Evolutionary conservation across 2,329 filamentous ascomycete species (phyloP), one percentile per base, ranked within the genome.

Genomic region (Sporothrix pallida): DNA sequence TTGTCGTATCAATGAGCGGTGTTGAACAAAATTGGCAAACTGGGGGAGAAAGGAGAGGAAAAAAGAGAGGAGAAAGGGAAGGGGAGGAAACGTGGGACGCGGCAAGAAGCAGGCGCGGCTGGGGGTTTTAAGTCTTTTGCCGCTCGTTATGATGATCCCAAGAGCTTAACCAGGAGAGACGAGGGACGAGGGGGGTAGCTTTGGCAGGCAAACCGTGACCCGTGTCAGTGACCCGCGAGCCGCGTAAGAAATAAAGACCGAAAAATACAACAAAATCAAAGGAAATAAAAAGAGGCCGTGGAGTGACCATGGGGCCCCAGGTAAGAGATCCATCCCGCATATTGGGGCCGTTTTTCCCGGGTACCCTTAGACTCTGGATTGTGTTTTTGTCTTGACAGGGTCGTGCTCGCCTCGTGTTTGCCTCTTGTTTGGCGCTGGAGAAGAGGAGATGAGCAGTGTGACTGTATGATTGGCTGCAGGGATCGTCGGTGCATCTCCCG

Each of bases 101-200:
- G 62, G 26, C 52, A 71, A 71, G 37, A 46, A 42, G 70, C 42
- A 63, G 70, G 70, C 54, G 58, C 70, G 70, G 54, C 42, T 46
- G 70, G 70, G 8, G 31, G 17, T 63, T 62, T 71, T 20, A 62
- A 63, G 42, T 71, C n/a, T 71, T 37, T 48, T 48, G 50, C 54
- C 23, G 70, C 70, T 37, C 70, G 46, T 17, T 46, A 71, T 15
- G 42, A 8, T 23, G 54, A 71, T 71, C 50, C 65, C 23, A 44
- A 54, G 20, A 60, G 54, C 42, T 69, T 52, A 42, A 31, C 26
- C 5, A 10, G 12, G 63, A 48, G 2, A 37, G 31, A 37, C 2
- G 31, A 37, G 31, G 31, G 31, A 37, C 31, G 31, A 37, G 31
- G 31, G 31, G 31, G 23, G 23, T 37, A 37, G 31, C 31, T 37